These are phyloP conservation scores for Collybia sordida DNA, from an alignment of 768 basidiomycete species.

Conservation along the genomic window DNA sequence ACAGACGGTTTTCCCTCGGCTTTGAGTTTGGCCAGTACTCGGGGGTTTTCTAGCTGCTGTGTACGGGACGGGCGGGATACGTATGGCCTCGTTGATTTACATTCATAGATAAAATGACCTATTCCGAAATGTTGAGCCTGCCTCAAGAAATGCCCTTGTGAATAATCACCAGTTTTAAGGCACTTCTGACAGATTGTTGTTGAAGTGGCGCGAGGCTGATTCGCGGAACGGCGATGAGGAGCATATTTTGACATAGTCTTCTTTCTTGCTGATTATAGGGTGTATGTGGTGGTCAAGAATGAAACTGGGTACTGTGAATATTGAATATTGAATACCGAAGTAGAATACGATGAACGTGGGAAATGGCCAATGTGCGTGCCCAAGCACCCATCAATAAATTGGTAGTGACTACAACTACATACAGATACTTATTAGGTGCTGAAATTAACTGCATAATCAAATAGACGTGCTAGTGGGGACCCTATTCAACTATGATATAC, in stretches of 20 bases:
- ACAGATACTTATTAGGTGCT: too few species aligned
- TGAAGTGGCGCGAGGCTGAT: constrained; percentile 60
- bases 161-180: constrained; percentile 55
- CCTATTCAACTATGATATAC: too few species aligned
- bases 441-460: too few species aligned
- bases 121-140: neutral
- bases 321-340: too few species aligned
- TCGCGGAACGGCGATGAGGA: constrained; percentile 63
- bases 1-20: constrained; percentile 73
- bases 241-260: constrained; percentile 75
- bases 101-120: constrained; percentile 93
- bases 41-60: constrained; percentile 81
- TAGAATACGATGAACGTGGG: too few species aligned
- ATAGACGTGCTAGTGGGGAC: too few species aligned
- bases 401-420: too few species aligned
- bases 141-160: neutral
- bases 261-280: too few species aligned
- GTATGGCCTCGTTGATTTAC: constrained; percentile 80
- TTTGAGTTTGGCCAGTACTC: constrained; percentile 62
- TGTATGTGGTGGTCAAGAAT: too few species aligned
- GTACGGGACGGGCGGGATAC: constrained; percentile 88
- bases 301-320: too few species aligned
- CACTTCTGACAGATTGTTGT: constrained; percentile 85
- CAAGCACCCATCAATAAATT: too few species aligned
- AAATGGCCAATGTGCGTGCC: too few species aligned